Conservation (phyloP, 1,139 yeast species). For the Protomyces inouyei region DNA sequence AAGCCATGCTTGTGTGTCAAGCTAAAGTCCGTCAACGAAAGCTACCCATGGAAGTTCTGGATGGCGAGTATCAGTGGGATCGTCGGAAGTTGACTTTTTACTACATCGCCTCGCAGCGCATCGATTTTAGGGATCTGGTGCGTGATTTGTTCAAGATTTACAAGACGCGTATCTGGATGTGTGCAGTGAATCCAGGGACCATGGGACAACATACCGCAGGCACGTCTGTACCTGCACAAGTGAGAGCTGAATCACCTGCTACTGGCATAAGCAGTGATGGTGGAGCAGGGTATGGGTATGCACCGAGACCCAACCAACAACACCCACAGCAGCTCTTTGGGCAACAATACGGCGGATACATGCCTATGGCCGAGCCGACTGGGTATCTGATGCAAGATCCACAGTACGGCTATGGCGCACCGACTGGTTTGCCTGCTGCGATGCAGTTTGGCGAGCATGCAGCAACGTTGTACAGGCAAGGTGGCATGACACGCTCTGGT, state of each 20-base stretch:
- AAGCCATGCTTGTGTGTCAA: slow-evolving; percentile 58
- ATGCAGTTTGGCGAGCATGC: neutral
- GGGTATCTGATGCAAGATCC: neutral
- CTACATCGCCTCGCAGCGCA: slow-evolving; percentile 67
- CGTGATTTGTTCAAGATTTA: slow-evolving; percentile 87
- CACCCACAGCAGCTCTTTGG: neutral
- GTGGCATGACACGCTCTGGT: neutral
- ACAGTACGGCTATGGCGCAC: neutral
- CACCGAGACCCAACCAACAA: neutral
- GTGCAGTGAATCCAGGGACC: slow-evolving; percentile 54
- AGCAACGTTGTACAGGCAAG: neutral
- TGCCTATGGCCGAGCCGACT: neutral
- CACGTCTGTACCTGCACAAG: neutral
- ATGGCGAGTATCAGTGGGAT: slow-evolving; percentile 94
- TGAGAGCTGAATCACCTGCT: neutral
- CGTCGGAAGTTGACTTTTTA: slow-evolving; percentile 88
- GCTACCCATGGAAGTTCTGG: slow-evolving; percentile 49
- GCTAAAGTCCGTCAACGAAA: slow-evolving; percentile 53
- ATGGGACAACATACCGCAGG: neutral
- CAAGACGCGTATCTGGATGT: slow-evolving; percentile 96
- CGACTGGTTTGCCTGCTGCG: neutral
- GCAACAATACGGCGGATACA: neutral
- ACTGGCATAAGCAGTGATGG: neutral
- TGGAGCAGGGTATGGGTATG: neutral
- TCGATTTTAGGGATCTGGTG: slow-evolving; percentile 87